A percentile compares a stretch with the other conserved stretches of the same genome.
Evolutionary conservation across 2,329 filamentous ascomycete species (phyloP).

Genomic region (Ascochyta viciae-villosae): DNA sequence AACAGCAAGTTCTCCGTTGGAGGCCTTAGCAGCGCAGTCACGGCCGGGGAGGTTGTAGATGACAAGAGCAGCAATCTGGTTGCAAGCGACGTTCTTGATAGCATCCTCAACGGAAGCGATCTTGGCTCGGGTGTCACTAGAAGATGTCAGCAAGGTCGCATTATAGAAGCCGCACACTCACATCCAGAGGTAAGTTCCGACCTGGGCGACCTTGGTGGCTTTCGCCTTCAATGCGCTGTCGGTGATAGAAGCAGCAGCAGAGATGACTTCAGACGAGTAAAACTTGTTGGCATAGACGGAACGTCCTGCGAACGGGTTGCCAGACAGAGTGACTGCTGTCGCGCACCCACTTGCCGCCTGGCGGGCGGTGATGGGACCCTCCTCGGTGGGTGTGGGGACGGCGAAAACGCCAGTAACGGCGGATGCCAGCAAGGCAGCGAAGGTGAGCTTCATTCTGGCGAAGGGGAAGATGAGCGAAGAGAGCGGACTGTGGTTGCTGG

Average conservation of each 20-base stretch:
- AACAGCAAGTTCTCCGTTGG: slow-evolving; percentile 69
- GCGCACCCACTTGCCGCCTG: slow-evolving; percentile 41
- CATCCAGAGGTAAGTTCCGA: slow-evolving; percentile 64
- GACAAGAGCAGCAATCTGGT: slow-evolving; percentile 62
- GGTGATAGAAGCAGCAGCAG: slow-evolving; percentile 65
- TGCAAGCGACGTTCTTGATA: slow-evolving; percentile 59
- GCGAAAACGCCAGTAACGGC: slow-evolving; percentile 46
- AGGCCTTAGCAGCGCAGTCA: slow-evolving; percentile 70
- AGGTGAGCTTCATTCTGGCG: slow-evolving; percentile 47
- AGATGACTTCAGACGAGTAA: slow-evolving; percentile 61
- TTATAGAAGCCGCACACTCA: slow-evolving; percentile 39
- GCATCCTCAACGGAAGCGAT: slow-evolving; percentile 58
- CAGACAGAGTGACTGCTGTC: slow-evolving; percentile 51
- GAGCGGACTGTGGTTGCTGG: slow-evolving; percentile 30
- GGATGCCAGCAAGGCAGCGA: slow-evolving; percentile 43
- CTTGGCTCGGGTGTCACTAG: slow-evolving; percentile 58
- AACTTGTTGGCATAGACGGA: slow-evolving; percentile 61
- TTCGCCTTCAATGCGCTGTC: slow-evolving; percentile 59
- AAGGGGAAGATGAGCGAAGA: slow-evolving; percentile 28
- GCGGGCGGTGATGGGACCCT: slow-evolving; percentile 45
- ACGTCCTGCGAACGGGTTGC: slow-evolving; percentile 61
- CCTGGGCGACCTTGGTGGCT: slow-evolving; percentile 56
- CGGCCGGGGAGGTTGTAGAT: slow-evolving; percentile 71
- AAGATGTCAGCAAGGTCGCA: slow-evolving; percentile 26
- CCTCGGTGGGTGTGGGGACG: slow-evolving; percentile 40